phyloP scores from a whole-genome alignment of 2,329 filamentous ascomycete genomes.

The Fusarium subtropicale region DNA sequence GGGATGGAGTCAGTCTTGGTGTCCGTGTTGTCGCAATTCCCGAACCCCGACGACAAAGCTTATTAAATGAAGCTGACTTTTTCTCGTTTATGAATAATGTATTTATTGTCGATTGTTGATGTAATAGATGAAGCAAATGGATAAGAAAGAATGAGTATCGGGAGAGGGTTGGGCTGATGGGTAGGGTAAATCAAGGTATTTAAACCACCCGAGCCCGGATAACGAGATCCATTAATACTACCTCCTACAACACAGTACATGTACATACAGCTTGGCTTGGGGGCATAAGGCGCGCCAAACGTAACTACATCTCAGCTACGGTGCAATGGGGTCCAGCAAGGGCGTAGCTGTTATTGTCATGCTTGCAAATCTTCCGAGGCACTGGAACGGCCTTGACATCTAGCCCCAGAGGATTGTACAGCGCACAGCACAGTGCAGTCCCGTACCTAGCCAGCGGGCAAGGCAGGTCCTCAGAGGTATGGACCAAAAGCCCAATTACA shows the following conservation, averaged over 20 bases:
- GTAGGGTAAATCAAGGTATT: conserved; percentile 36
- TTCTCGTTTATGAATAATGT: not conserved
- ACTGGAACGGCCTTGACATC: not conserved
- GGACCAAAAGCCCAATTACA: conserved; percentile 23
- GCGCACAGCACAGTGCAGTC: not conserved
- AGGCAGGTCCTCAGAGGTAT: not conserved
- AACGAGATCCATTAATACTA: conserved; percentile 30
- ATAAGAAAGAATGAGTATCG: not conserved
- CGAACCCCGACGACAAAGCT: conserved; percentile 34
- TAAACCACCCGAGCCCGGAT: conserved; percentile 33
- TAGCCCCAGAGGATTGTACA: no score
- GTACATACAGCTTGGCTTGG: conserved; percentile 23
- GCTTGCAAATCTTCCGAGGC: conserved; percentile 45
- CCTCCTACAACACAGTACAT: not conserved
- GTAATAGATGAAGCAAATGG: not conserved
- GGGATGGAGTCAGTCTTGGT: conserved; percentile 15
- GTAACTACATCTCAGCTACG: not conserved
- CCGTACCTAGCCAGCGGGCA: not conserved
- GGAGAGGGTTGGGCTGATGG: not conserved
- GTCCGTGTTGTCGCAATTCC: conserved; percentile 25
- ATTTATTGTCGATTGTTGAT: not conserved
- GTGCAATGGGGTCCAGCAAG: conserved; percentile 27
- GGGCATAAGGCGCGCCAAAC: conserved; percentile 15
- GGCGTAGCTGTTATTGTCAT: conserved; percentile 43
- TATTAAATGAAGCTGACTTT: conserved; percentile 9